Evolutionary conservation across 306 rosid species (phyloP).

Genomic region (Cucumis sativus): Cucumber_9930_V3 NC_026660.2:4719001-4719500

Average conservation of each 20-base stretch:
- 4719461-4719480: background rate
- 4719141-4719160: background rate
- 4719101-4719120: background rate
- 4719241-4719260: background rate
- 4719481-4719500: slow-evolving; percentile 32
- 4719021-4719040: background rate
- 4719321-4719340: background rate
- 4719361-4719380: slow-evolving; percentile 74
- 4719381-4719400: slow-evolving; percentile 66
- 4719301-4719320: background rate
- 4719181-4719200: background rate
- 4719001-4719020: background rate
- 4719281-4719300: background rate
- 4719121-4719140: background rate
- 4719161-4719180: background rate
- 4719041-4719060: background rate
- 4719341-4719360: slow-evolving; percentile 26
- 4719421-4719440: slow-evolving; percentile 83
- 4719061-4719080: background rate
- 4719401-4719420: slow-evolving; percentile 75
- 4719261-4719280: background rate
- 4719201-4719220: background rate
- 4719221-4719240: background rate
- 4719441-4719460: background rate
- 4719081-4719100: background rate